phyloP scores from a whole-genome alignment of 1,284 basidiomycete genomes.

The Trametes versicolor region DNA sequence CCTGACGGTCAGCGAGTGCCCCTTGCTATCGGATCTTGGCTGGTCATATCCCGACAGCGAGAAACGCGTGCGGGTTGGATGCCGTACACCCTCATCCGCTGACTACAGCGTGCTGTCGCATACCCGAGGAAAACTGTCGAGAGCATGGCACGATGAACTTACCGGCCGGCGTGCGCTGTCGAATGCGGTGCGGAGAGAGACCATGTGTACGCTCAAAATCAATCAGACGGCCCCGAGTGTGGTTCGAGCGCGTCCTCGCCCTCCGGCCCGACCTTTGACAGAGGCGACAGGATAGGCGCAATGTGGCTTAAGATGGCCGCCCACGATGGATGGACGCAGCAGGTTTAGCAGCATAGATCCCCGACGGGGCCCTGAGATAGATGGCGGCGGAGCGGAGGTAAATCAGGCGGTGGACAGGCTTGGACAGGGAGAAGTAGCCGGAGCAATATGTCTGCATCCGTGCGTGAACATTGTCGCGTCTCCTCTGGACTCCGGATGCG shows the following conservation, averaged over 20 bases:
- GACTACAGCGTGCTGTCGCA: constrained; percentile 7
- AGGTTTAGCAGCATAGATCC: constrained; percentile 9
- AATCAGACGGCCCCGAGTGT: constrained; percentile 21
- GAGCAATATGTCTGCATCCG: constrained; percentile 22
- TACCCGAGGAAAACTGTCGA: not conserved
- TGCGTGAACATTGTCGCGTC: not conserved
- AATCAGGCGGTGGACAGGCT: constrained; percentile 33
- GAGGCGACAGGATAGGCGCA: not conserved
- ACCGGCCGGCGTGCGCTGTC: constrained; percentile 7
- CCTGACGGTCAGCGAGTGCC: not conserved
- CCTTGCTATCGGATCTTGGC: constrained; percentile 2
- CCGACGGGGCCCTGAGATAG: constrained; percentile 15
- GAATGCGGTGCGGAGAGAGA: constrained; percentile 8
- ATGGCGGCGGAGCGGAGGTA: constrained; percentile 9
- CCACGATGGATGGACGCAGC: constrained; percentile 9
- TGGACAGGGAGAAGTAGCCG: constrained; percentile 22
- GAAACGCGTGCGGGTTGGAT: not conserved
- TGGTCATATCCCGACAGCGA: not conserved
- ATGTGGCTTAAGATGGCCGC: constrained; percentile 22
- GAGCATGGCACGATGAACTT: constrained; percentile 9
- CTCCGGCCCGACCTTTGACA: constrained; percentile 15
- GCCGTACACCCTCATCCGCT: constrained; percentile 9
- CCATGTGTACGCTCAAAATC: constrained; percentile 10
- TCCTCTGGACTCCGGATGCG: not conserved
- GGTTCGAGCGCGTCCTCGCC: not conserved